Evolutionary conservation across 371 early-diverging fungal species (phyloP).

Genomic region (Mortierella sp.): DNA sequence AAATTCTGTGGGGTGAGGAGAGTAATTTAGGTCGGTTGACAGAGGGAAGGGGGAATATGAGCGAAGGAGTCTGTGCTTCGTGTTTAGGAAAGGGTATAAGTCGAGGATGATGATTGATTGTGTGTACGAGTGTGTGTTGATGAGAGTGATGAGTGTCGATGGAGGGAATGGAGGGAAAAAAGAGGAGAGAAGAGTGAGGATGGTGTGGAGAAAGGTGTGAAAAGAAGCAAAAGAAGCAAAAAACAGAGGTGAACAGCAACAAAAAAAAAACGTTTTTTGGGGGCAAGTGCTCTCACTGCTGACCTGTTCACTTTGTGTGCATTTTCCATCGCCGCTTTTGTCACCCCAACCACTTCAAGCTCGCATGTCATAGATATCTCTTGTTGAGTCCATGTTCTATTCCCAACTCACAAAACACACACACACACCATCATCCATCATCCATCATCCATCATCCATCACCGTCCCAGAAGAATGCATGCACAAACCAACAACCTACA

Average conservation of each 20-base stretch:
- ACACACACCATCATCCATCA: neutral
- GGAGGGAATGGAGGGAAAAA: neutral
- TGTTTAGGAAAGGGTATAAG: slow-evolving; percentile 1
- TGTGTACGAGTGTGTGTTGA: neutral
- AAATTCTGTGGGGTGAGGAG: slow-evolving; percentile 13
- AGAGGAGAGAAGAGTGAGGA: neutral
- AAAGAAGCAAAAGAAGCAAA: neutral
- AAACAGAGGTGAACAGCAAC: neutral
- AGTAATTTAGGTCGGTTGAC: neutral
- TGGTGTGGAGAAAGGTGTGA: neutral
- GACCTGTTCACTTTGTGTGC: slow-evolving; percentile 14
- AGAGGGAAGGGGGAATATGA: neutral
- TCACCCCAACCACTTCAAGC: too few relatives aligned
- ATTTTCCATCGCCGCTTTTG: neutral
- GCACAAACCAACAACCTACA: neutral
- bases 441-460: neutral
- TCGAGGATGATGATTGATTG: neutral
- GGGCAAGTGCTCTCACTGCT: slow-evolving; percentile 6
- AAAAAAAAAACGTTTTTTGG: slow-evolving; percentile 9
- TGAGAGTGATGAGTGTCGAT: neutral
- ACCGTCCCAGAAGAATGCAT: neutral
- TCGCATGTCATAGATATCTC: too few relatives aligned
- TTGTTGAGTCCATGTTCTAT: too few relatives aligned
- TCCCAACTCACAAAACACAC: too few relatives aligned
- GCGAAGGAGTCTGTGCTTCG: neutral